Conservation (phyloP, 805 yeast genomes). For the Ogataea chonburiensis region DNA sequence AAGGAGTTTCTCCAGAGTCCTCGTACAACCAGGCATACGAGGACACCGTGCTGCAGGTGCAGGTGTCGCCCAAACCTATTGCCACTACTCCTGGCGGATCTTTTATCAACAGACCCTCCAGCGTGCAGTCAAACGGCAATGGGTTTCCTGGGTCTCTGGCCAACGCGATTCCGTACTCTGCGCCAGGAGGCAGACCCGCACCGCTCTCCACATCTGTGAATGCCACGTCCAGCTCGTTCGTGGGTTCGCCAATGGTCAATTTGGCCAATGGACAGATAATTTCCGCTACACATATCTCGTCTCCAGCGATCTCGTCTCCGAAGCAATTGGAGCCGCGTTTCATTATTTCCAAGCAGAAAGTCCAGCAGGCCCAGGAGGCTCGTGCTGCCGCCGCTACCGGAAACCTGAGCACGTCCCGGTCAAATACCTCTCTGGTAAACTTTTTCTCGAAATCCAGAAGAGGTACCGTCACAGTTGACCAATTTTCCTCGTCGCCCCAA, state of each 20-base stretch:
- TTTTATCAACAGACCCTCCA: constrained; percentile 12
- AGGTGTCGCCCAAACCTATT: constrained; percentile 13
- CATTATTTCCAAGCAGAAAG: constrained; percentile 75
- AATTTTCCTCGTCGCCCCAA: constrained; percentile 34
- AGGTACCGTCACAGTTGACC: constrained; percentile 34
- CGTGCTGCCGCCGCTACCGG: constrained; percentile 28
- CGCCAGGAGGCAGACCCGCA: constrained; percentile 56
- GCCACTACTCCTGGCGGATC: constrained; percentile 16
- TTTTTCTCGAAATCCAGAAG: constrained; percentile 49
- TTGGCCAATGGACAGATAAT: constrained; percentile 57
- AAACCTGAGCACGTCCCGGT: constrained; percentile 25
- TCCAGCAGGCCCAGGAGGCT: constrained; percentile 53
- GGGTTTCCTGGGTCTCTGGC: constrained; percentile 45
- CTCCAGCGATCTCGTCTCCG: constrained; percentile 60
- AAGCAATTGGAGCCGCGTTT: constrained; percentile 80
- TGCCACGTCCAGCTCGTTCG: constrained; percentile 4
- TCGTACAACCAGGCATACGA: constrained; percentile 13
- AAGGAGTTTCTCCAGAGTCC: constrained; percentile 35
- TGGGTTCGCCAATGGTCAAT: constrained; percentile 25
- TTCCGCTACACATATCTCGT: constrained; percentile 62
- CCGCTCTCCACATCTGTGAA: constrained; percentile 26
- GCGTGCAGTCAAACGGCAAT: constrained; percentile 19
- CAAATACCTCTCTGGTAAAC: constrained; percentile 49
- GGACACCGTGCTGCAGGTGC: constrained; percentile 4
- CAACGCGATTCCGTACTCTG: constrained; percentile 65